Conservation (phyloP, 2,329 filamentous ascomycete species). For the Orbilia quercus region DNA sequence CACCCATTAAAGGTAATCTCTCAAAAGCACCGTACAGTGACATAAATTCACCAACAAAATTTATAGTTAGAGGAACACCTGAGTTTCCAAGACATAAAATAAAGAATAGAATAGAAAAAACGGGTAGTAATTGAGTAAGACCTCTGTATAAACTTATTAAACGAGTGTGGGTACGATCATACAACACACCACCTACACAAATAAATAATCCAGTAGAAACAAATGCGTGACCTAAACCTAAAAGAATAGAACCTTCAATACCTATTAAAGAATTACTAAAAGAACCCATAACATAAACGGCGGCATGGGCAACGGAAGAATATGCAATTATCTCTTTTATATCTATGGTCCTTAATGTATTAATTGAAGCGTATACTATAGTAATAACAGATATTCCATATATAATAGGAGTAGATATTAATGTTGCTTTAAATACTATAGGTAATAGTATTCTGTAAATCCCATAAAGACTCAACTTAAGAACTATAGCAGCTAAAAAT, state of each 20-base stretch:
- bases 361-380: constrained; percentile 59
- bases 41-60: constrained; percentile 62
- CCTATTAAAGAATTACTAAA: constrained; percentile 61
- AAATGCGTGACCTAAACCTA: constrained; percentile 61
- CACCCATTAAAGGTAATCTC: constrained; percentile 61
- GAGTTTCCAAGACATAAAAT: constrained; percentile 61
- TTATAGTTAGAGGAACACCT: constrained; percentile 61
- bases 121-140: constrained; percentile 60
- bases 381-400: constrained; percentile 59
- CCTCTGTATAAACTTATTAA: constrained; percentile 61
- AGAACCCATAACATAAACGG: constrained; percentile 60
- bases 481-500: constrained; percentile 58
- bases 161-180: constrained; percentile 61
- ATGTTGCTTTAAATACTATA: constrained; percentile 59
- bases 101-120: constrained; percentile 61
- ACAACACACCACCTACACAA: constrained; percentile 60
- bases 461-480: constrained; percentile 61
- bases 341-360: constrained; percentile 60
- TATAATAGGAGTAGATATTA: constrained; percentile 57
- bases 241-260: constrained; percentile 61
- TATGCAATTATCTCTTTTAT: constrained; percentile 61
- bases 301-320: constrained; percentile 60
- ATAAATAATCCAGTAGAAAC: constrained; percentile 61
- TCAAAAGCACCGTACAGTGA: constrained; percentile 62
- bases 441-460: constrained; percentile 61